Conservation (phyloP, 805 yeast genomes). For the Zygoascus flipseniorum region DNA sequence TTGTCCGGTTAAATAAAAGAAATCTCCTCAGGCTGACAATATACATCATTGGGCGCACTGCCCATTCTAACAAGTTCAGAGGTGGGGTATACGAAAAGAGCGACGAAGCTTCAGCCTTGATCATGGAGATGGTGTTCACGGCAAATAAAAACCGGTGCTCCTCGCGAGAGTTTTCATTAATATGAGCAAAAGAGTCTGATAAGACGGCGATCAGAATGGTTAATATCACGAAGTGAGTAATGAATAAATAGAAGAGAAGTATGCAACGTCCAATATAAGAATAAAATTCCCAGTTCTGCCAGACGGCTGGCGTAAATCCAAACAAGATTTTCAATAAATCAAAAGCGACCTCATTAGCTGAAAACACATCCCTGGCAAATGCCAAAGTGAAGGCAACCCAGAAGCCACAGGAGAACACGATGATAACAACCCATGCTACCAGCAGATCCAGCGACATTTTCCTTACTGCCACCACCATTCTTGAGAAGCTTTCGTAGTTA, state of each 20-base stretch:
- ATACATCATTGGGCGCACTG: constrained; percentile 25
- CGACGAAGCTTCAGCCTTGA: constrained; percentile 29
- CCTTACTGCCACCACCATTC: constrained; percentile 43
- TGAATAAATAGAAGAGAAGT: constrained; percentile 42
- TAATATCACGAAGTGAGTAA: constrained; percentile 46
- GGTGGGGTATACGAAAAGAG: constrained; percentile 32
- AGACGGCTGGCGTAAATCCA: constrained; percentile 54
- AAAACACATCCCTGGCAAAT: constrained; percentile 35
- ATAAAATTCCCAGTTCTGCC: constrained; percentile 46
- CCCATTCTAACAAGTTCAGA: constrained; percentile 27
- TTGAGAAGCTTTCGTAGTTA: constrained; percentile 43
- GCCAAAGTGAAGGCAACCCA: constrained; percentile 46
- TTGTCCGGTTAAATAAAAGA: constrained; percentile 25
- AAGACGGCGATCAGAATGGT: constrained; percentile 49
- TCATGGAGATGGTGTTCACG: constrained; percentile 31
- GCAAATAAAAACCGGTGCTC: constrained; percentile 32
- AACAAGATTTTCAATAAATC: constrained; percentile 45
- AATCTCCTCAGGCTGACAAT: constrained; percentile 25
- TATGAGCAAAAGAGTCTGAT: constrained; percentile 30
- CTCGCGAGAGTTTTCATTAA: constrained; percentile 29
- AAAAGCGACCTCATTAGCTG: constrained; percentile 39
- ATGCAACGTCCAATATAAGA: constrained; percentile 39
- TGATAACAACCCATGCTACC: constrained; percentile 40
- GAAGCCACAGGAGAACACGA: constrained; percentile 46
- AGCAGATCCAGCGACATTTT: constrained; percentile 44